Evolutionary conservation across 441 rosid genomes (phyloP), one percentile per base, ranked within the genome.

Genomic region (Erodium moschatum): DNA sequence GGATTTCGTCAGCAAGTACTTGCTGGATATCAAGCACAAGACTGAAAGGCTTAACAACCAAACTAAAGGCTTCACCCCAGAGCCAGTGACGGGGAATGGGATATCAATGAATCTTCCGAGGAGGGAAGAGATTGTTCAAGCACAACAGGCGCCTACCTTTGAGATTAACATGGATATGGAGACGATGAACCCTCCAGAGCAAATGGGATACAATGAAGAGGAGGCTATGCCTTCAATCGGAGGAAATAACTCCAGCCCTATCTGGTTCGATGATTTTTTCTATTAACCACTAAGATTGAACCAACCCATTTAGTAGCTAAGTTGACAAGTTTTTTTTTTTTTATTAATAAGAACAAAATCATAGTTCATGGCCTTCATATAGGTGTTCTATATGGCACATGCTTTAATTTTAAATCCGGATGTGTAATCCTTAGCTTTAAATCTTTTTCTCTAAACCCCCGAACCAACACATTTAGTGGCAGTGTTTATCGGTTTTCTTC

Each of bases 211-310:
- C 29, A 58, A 29, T 19, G 27, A 20, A 56, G 24, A 56, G 62
- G 24, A 56, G 10, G 24, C 63, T 58, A 58, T 58, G 63, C 63
- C 19, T 20, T 58, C 63, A 19, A 19, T 20, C 19, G 21, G 27
- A 58, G 63, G 19, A 9, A 58, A 18, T 58, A 58, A 58, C 63
- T 58, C 18, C 63, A 58, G 63, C 63, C 63, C 63, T 58, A 58
- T 16, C 3, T 58, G 63, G 63, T 21, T 20, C 63, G 19, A 19
- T 21, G 24, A 18, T 0, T 3, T 8, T 18, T 58, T 58, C 27
- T 21, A 18, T 58, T 19, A 8, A 58, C 19, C 63, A 58, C 61
- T 54, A 54, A 54, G 13, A 58, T 58, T 58, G 63, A 58, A 58
- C 29, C 27, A 20, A 58, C 63, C 18, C 27, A 58, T 58, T 12